Base-by-base conservation (phyloP, 1,139 yeast genomes). In the Taphrina confusa region DNA sequence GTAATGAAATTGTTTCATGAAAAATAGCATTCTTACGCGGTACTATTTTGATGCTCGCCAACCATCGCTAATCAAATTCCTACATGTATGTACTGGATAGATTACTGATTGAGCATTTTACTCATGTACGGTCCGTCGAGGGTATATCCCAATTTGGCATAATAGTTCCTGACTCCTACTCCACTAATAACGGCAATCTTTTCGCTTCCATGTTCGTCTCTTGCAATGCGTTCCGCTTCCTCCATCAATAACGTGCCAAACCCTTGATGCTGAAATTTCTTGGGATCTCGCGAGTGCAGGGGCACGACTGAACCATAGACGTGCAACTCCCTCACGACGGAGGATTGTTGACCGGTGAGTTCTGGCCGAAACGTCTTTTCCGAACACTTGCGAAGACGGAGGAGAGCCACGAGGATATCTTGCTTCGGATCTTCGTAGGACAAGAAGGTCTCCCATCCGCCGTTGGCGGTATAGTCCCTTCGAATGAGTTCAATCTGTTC, bases 271-370 rank as follows among this genome's bases (percentile, higher is more conserved):
- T 92, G 99, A 76, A 92, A 92, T 73, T 92, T 92, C 69, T 96
- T 81, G 57, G 98, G 98, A 73, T 92, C 98, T 68, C 97, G 81
- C n/a, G 95, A 87, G 72, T 94, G 98, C 65, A 92, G 76, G 1
- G 99, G 98, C 33, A 92, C 99, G 27, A 91, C 97, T 1, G 96
- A 87, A 6, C 99, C 99, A 69, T 92, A 92, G 27, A 92, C 99
- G 69, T 92, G 99, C 66, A 92, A 78, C 73, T 92, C 99, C 72
- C 99, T 82, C 28, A 92, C 97, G 62, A 92, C 83, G 3, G 97
- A 89, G 0, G 97, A 88, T 62, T 84, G 92, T 73, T 91, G 96
- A 6, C 77, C 73, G 0, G 83, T 84, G 68, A 94, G 84, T 70
- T 94, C 98, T 67, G 90, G 89, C 68, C 98, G 80, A 74, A 83